Conservation (phyloP, 345 rosid species). For the Hypericum androsaemum region DNA sequence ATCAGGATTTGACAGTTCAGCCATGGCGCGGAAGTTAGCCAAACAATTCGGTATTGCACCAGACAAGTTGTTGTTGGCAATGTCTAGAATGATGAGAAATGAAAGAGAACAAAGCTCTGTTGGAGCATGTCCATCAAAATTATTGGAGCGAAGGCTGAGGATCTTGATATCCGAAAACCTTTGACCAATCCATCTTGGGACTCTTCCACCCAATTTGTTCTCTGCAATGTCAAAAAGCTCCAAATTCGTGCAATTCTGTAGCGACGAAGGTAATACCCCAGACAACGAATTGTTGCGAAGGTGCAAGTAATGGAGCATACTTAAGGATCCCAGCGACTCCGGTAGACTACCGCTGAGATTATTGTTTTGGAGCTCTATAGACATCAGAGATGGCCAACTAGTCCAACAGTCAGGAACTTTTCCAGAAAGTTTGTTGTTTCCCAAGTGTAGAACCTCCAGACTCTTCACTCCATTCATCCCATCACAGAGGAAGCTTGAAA, state of each 20-base stretch:
- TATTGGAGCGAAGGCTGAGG: conserved; percentile 10
- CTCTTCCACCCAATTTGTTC: conserved; percentile 22
- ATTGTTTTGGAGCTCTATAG: too few species aligned
- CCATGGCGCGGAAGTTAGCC: too few species aligned
- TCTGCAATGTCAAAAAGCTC: conserved; percentile 31
- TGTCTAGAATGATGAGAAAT: conserved; percentile 9
- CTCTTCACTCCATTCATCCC: not conserved
- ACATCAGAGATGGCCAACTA: too few species aligned
- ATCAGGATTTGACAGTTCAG: too few species aligned
- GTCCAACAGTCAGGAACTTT: too few species aligned
- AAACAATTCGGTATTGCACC: conserved; percentile 14
- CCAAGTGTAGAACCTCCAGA: conserved; percentile 7
- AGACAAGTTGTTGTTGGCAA: conserved; percentile 10
- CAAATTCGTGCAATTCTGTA: not conserved
- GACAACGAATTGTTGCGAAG: conserved; percentile 10
- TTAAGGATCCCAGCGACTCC: too few species aligned
- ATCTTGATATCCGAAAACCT: too few species aligned
- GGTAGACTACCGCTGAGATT: too few species aligned
- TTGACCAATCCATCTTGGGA: too few species aligned
- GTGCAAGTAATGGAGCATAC: not conserved
- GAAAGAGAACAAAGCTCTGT: conserved; percentile 9
- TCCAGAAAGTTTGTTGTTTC: too few species aligned
- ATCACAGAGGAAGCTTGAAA: too few species aligned
- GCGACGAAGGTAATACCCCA: conserved; percentile 11
- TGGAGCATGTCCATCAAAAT: conserved; percentile 11